Percentiles rank a stretch among this genome's conserved stretches.
phyloP scores from a whole-genome alignment of 306 rosid genomes.

The Adenanthera pavonina region DNA sequence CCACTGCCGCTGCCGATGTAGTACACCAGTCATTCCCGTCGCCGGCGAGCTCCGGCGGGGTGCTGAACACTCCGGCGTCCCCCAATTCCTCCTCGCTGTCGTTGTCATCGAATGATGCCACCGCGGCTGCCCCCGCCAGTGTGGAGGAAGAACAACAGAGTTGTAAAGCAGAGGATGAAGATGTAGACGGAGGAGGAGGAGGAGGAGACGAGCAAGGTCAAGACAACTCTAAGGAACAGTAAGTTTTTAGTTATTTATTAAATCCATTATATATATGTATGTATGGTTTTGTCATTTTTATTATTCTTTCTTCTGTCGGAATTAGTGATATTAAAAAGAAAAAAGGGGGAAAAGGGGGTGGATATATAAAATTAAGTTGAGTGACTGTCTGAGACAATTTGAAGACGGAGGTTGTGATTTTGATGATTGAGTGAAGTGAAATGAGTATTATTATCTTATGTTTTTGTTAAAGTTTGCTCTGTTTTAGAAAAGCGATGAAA shows the following conservation, averaged over 20 bases:
- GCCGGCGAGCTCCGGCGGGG: slow-evolving; percentile 59
- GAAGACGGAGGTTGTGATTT: background rate
- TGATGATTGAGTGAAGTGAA: too few relatives aligned
- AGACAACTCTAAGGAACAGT: slow-evolving; percentile 73
- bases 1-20: background rate
- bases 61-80: slow-evolving; percentile 65
- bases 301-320: background rate
- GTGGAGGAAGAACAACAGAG: slow-evolving; percentile 33
- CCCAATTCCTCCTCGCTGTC: slow-evolving; percentile 76
- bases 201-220: slow-evolving; percentile 47
- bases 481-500: background rate
- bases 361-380: background rate
- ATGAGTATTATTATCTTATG: background rate
- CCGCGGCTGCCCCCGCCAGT: slow-evolving; percentile 3
- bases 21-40: slow-evolving; percentile 41
- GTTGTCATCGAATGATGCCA: slow-evolving; percentile 65
- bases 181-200: slow-evolving; percentile 26
- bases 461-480: too few relatives aligned
- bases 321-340: too few relatives aligned
- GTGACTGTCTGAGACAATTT: background rate
- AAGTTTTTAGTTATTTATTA: slow-evolving; percentile 34
- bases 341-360: background rate
- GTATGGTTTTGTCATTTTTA: background rate
- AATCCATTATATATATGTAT: background rate
- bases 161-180: slow-evolving; percentile 39